phyloP scores from a whole-genome alignment of 768 basidiomycete species.

The Pisolithus orientalis region DNA sequence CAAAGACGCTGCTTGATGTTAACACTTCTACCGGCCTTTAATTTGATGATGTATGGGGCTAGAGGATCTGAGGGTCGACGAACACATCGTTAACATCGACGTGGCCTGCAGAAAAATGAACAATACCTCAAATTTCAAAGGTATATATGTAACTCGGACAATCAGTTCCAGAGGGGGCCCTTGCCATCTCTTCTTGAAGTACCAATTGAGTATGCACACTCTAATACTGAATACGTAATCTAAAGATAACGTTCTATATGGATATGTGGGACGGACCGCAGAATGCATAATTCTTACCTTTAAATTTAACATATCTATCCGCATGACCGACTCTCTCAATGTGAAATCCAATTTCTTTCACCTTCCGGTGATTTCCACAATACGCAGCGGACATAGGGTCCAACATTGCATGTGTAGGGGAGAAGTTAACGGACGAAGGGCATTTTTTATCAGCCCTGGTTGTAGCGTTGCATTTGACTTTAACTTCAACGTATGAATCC shows the following conservation, averaged over 20 bases:
- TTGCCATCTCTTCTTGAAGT: slow-evolving; percentile 49
- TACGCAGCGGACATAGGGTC: slow-evolving; percentile 35
- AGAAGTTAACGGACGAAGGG: slow-evolving; percentile 47
- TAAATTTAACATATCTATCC: slow-evolving; percentile 50
- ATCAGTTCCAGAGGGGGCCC: slow-evolving; percentile 48
- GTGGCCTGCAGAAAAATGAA: background rate
- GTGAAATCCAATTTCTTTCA: slow-evolving; percentile 56
- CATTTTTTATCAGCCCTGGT: slow-evolving; percentile 65
- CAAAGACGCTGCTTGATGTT: slow-evolving; percentile 69
- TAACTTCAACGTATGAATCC: slow-evolving; percentile 51
- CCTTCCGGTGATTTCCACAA: slow-evolving; percentile 60
- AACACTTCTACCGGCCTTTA: slow-evolving; percentile 76
- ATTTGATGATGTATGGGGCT: slow-evolving; percentile 39
- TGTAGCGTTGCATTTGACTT: slow-evolving; percentile 54
- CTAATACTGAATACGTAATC: slow-evolving; percentile 67
- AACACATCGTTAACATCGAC: background rate
- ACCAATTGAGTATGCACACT: slow-evolving; percentile 54
- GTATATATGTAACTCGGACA: slow-evolving; percentile 78
- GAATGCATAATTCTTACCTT: slow-evolving; percentile 31
- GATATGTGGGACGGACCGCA: background rate
- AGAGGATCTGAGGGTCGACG: slow-evolving; percentile 23
- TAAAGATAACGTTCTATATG: slow-evolving; percentile 21
- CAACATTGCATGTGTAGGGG: slow-evolving; percentile 18
- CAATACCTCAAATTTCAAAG: slow-evolving; percentile 68
- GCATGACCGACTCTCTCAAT: slow-evolving; percentile 33